Evolutionary conservation across 495 filamentous ascomycete genomes (phyloP), one percentile per base, ranked within the genome.

Genomic region (Xylaria palmicola): DNA sequence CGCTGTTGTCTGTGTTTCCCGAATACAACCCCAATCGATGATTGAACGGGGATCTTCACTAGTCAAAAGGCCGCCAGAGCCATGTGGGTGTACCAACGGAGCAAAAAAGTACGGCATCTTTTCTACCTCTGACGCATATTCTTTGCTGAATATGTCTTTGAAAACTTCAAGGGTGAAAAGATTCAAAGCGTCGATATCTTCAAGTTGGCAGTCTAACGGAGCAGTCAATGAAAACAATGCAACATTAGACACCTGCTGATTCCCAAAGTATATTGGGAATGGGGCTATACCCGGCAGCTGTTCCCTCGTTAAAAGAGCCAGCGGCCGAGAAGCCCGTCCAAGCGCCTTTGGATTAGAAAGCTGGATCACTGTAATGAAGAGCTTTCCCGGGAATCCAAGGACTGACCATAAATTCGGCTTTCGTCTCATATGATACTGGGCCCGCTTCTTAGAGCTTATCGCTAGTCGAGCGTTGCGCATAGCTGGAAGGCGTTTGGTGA

Each of bases 391-490:
- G 1, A 76, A 69, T 2, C 82, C 68, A n/a, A 77, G 71, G 22
- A 56, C 56, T 6, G 75, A 72, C 94, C 94, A 98, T 6, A 92
- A 74, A 8, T 77, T 75, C 2, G 94, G 92, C 69, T 98, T 98
- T 37, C 82, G 78, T 10, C 83, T 83, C 89, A 93, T 94, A 8
- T 67, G 71, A 68, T 98, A 98, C 45, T 85, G 76, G 19, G 83
- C 83, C 37, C 79, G 85, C 67, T 89, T 91, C 60, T 90, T 92
- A 26, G 83, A 86, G 59, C 86, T 88, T 44, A 97, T 78, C 0
- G 95, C 92, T 13, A 98, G 76, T n/a, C 85, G 83, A 1, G 95
- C 92, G 73, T 98, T 98, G 43, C 91, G 83, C 91, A 96, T 97
- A 6, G 79, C 83, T 3, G 91, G 93, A 2, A 93, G 75, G 40